Evolutionary conservation across 169 alveolate species (phyloP), one percentile per base, ranked within the genome.

Genomic region (Toxoplasma gondii): DNA sequence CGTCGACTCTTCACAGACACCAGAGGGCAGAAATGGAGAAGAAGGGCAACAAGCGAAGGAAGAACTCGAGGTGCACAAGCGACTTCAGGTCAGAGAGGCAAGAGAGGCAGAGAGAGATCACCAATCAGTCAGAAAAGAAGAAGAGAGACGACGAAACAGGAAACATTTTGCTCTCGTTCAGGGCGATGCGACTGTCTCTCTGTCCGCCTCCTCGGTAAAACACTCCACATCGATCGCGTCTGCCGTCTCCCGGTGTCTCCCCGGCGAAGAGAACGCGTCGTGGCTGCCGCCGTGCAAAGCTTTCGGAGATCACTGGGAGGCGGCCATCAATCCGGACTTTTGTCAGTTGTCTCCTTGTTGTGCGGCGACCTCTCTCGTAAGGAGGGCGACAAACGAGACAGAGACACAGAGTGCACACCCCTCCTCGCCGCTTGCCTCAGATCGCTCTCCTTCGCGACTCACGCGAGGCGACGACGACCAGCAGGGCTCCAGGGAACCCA

Each of bases 271-370:
- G 74, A 27, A 16, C 74, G 58, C 38, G 34, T 82, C 67, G 90
- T 82, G 90, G 90, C 53, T 82, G 4, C 64, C 90, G n/a, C 90
- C 90, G n/a, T 41, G 44, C 41, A 29, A 29, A 29, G 64, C 67
- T 27, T 82, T 82, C 29, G 90, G 90, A 4, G 90, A 82, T 24
- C 90, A 43, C 12, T 82, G 90, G 90, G 90, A 82, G 36, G 90
- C 69, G 1, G 64, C 53, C 1, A 41, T 29, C 12, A 82, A 82
- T 31, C 90, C 90, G 39, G 41, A 38, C 1, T 36, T 38, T 17
- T 82, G 90, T 43, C 67, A 82, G 67, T 41, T 82, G 24, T 1
- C 90, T 7, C 67, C 64, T 38, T 82, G 90, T 36, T 82, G 90
- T 24, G 84, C 49, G 43, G 45, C 39, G 44, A n/a, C 58, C 12